Conservation (phyloP, 805 yeast species). For the Wickerhamomyces pijperi region DNA sequence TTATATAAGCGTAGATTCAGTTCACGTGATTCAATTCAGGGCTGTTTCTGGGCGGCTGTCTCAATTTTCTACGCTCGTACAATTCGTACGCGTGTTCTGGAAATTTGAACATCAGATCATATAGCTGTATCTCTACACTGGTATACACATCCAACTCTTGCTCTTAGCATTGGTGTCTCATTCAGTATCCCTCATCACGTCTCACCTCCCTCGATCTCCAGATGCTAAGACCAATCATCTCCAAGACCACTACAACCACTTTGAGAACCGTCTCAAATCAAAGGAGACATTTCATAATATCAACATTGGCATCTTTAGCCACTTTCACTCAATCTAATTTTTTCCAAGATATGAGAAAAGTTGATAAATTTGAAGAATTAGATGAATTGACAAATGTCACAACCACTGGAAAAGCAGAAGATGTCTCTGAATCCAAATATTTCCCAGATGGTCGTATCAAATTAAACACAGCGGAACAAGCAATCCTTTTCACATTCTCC, state of each 20-base stretch:
- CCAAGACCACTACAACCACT: not conserved
- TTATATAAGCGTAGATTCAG: no score
- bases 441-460: slow-evolving; percentile 74
- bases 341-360: slow-evolving; percentile 39
- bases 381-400: slow-evolving; percentile 12
- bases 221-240: not conserved
- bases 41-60: no score
- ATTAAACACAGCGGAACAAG: slow-evolving; percentile 48
- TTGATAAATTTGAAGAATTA: slow-evolving; percentile 42
- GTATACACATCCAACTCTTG: no score
- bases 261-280: not conserved
- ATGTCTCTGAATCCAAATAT: slow-evolving; percentile 21
- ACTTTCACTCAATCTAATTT: slow-evolving; percentile 14
- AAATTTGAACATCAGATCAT: no score
- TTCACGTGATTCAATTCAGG: no score
- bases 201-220: no score
- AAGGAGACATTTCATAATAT: not conserved
- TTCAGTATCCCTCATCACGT: no score
- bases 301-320: slow-evolving; percentile 9
- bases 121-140: no score
- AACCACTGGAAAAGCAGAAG: slow-evolving; percentile 14
- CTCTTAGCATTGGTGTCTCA: no score
- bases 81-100: no score
- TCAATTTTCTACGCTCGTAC: no score
- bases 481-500: slow-evolving; percentile 55